Base-by-base conservation (phyloP, 2,329 filamentous ascomycete genomes). In the Neopestalotiopsis rosae region DNA sequence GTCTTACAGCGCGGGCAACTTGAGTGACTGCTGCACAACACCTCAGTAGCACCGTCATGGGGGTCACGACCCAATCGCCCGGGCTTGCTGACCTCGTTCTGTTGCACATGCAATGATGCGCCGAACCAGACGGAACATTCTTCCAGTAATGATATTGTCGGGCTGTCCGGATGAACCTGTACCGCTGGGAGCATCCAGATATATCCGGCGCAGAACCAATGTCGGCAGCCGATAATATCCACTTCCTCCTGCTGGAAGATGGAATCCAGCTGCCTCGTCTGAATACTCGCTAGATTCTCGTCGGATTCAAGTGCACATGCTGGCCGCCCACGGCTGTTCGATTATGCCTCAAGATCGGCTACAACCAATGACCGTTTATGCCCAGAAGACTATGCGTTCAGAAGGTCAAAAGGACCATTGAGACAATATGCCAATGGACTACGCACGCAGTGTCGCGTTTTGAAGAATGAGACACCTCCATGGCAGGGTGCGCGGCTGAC, bases 11-110 rank as follows among this genome's bases (percentile, higher is more conserved):
- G 17, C 57, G 14, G 14, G 57, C 24, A 17, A 30, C 57, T 24
- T 59, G 57, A 34, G 24, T 38, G 17, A 9, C 45, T 52, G 17
- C 10, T 32, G 57, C 57, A 59, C 57, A 59, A 24, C 57, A 24
- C 57, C 24, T 59, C 57, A 59, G 9, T 20, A 52, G 45, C 45
- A 20, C 45, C 20, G 57, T 30, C n/a, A 12, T 32, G 20, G 57
- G 24, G 24, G 28, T 59, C 57, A 59, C 57, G 57, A 59, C 57
- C 57, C 57, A 59, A 59, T 34, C 17, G 57, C 57, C 24, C 30
- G 57, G 57, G 24, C 24, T 59, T 24, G 20, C 30, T 14, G 57
- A 59, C 24, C 24, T 13, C 30, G 10, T 59, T 24, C 24, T 14
- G 57, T 59, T 28, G 57, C 12, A 59, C 57, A 59, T 6, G 30